phyloP scores from a whole-genome alignment of 2,329 filamentous ascomycete genomes.

The Aureobasidium musti region DNA sequence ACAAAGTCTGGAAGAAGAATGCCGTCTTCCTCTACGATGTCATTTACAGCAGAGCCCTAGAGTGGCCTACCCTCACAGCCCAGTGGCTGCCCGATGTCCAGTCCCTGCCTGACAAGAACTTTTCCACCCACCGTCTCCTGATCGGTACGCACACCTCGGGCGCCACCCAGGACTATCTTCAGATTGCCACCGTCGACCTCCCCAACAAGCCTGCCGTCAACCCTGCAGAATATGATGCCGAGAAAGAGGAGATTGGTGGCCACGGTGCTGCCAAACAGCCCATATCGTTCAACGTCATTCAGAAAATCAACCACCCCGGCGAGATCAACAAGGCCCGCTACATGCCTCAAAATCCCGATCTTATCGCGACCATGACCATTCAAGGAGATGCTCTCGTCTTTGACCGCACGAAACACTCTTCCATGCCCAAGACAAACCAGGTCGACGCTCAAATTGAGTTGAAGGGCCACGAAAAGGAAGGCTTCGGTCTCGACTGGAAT shows the following conservation, averaged over 20 bases:
- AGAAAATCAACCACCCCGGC: constrained; percentile 93
- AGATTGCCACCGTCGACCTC: constrained; percentile 92
- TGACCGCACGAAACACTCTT: constrained; percentile 91
- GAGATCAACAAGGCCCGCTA: constrained; percentile 99
- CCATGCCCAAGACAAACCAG: constrained; percentile 63
- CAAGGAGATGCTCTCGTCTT: constrained; percentile 90
- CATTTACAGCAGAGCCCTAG: constrained; percentile 90
- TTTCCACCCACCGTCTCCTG: constrained; percentile 82
- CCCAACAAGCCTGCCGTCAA: constrained; percentile 75
- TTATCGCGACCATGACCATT: constrained; percentile 89
- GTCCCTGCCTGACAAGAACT: constrained; percentile 79
- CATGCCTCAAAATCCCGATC: constrained; percentile 94
- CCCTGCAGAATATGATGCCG: constrained; percentile 83
- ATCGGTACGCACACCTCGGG: constrained; percentile 94
- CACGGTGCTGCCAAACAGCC: constrained; percentile 77
- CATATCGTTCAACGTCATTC: constrained; percentile 87
- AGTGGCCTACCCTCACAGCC: constrained; percentile 95
- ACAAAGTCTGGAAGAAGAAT: constrained; percentile 99
- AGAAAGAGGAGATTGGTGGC: constrained; percentile 89
- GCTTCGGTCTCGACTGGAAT: constrained; percentile 92
- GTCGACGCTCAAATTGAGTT: constrained; percentile 83
- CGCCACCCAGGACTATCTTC: constrained; percentile 82
- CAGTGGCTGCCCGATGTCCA: constrained; percentile 98
- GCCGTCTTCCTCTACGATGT: constrained; percentile 97
- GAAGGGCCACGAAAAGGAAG: constrained; percentile 81